Percentiles rank a stretch among this genome's conserved stretches.
Conservation (phyloP, 2,329 filamentous ascomycete species). For the Juglanconis juglandina region DNA sequence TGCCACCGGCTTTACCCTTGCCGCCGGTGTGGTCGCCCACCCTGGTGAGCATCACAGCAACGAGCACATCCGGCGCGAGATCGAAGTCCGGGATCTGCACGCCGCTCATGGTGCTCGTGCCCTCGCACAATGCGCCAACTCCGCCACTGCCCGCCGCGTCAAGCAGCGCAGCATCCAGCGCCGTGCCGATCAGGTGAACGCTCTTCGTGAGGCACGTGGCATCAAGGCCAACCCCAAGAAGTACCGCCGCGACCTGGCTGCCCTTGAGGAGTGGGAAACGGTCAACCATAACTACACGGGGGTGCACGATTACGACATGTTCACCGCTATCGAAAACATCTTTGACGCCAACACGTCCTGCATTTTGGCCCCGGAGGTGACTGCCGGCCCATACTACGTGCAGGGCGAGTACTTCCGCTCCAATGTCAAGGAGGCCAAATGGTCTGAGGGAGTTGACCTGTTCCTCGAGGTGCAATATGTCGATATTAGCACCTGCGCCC, state of each 20-base stretch:
- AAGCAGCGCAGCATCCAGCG: slow-evolving; percentile 38
- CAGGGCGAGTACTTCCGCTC: slow-evolving; percentile 43
- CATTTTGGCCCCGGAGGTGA: slow-evolving; percentile 33
- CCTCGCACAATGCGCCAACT: slow-evolving; percentile 37
- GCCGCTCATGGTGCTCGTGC: slow-evolving; percentile 33
- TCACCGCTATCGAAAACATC: slow-evolving; percentile 31
- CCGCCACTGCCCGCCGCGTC: slow-evolving; percentile 35
- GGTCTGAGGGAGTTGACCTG: slow-evolving; percentile 37
- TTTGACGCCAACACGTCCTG: slow-evolving; percentile 34
- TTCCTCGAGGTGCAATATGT: slow-evolving; percentile 32
- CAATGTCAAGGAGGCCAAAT: slow-evolving; percentile 40
- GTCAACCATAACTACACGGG: slow-evolving; percentile 33
- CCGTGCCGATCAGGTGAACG: slow-evolving; percentile 35
- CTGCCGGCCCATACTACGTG: slow-evolving; percentile 34
- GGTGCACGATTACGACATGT: slow-evolving; percentile 27
- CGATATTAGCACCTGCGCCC: slow-evolving; percentile 40
- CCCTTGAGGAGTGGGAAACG: slow-evolving; percentile 31
- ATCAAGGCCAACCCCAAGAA: slow-evolving; percentile 29
- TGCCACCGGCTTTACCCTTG: slow-evolving; percentile 9
- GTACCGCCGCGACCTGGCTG: slow-evolving; percentile 30
- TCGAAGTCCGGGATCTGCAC: slow-evolving; percentile 30
- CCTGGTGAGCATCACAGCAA: slow-evolving; percentile 30
- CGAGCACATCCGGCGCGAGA: slow-evolving; percentile 30
- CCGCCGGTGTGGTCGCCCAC: slow-evolving; percentile 28
- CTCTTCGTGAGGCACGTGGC: slow-evolving; percentile 35